A percentile compares a stretch with the other conserved stretches of the same genome.
Evolutionary conservation across 352 stramenopile species (phyloP).

Genomic region (Aphanomyces astaci): DNA sequence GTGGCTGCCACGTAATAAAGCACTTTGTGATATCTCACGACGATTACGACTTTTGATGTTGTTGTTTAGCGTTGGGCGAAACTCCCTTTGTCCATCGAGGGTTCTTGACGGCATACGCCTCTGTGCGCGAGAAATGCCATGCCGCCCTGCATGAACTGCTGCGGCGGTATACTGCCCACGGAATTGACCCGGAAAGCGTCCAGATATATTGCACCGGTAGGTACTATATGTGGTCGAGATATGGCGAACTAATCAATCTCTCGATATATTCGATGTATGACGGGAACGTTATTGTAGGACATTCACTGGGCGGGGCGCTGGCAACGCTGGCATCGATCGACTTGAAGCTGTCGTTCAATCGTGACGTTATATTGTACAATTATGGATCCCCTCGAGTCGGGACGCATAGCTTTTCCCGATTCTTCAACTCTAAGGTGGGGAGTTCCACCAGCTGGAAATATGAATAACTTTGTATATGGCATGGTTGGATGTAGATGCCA

Average conservation of each 20-base stretch:
- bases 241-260: no score
- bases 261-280: no score
- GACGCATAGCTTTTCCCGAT: slow-evolving; percentile 24
- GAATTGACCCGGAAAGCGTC: slow-evolving; percentile 15
- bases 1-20: not conserved
- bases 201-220: slow-evolving; percentile 25
- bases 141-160: slow-evolving; percentile 18
- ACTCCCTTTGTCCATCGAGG: slow-evolving; percentile 36
- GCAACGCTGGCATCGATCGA: slow-evolving; percentile 26
- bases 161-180: slow-evolving; percentile 25
- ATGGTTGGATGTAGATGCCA: slow-evolving; percentile 21
- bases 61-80: no score
- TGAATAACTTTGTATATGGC: no score
- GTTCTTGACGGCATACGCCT: slow-evolving; percentile 35
- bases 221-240: not conserved
- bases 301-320: slow-evolving; percentile 37
- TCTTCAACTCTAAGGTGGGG: slow-evolving; percentile 17
- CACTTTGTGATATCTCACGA: no score
- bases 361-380: slow-evolving; percentile 27
- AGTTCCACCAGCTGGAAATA: no score
- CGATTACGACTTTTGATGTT: no score
- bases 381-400: slow-evolving; percentile 31
- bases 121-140: slow-evolving; percentile 28
- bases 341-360: not conserved
- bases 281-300: slow-evolving; percentile 15